Evolutionary conservation across 306 rosid species (phyloP), one percentile per base, ranked within the genome.

Genomic region (Cercis canadensis): DNA sequence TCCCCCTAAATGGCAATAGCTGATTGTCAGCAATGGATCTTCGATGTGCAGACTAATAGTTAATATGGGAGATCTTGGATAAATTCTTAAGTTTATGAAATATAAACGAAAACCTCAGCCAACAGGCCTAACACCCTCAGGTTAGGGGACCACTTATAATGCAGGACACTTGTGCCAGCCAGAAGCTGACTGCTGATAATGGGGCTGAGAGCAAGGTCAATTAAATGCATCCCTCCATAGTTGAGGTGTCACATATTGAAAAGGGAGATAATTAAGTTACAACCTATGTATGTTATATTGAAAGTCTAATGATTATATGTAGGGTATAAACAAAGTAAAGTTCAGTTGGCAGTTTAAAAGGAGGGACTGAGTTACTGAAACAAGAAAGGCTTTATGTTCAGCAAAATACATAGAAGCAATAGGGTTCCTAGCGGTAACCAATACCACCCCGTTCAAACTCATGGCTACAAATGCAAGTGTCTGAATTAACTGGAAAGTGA

Each of bases 81-180:
- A 50, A 37, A 63, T 64, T 24, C 19, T 62, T 16, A 63, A 11
- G 65, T 24, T 24, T 24, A 24, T 24, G 29, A 24, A 24, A 24
- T 24, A 1, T 56, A 14, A 45, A 61, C 37, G 37, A 24, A 62
- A 67, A 62, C 55, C 9, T 16, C 9, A 46, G 61, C 51, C 72
- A 71, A 54, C 64, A 81, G 9, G 29, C 31, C 36, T 15, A 32
- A 65, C 36, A 52, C 69, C 54, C 39, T 49, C 17, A 58, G 33
- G 59, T 39, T 50, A 75, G 69, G 64, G 70, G 77, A 69, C 84
- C 71, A 75, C 78, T n/a, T n/a, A n/a, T n/a, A n/a, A n/a, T n/a
- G n/a, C n/a, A n/a, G n/a, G n/a, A n/a, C n/a, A n/a, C n/a, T 50
- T 34, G 58, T 58, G 54, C 14, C 24, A 21, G 11, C 60, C 17